Evolutionary conservation across 352 stramenopile species (phyloP), one percentile per base, ranked within the genome.

Genomic region (Phytophthora lateralis): DNA sequence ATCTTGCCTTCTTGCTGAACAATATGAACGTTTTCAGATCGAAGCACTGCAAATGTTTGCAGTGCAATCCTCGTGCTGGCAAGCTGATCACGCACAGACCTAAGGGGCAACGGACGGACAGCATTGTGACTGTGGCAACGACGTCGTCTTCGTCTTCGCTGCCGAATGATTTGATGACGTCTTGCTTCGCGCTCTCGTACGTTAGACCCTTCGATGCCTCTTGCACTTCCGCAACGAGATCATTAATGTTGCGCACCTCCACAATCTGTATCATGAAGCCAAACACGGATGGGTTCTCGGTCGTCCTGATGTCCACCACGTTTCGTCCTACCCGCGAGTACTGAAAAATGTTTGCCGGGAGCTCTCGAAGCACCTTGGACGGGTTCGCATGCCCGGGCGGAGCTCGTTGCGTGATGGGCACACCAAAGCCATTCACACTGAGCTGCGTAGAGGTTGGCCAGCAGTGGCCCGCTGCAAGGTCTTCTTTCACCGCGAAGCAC

Each of bases 31-130:
- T 98, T 59, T 65, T 79, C 26, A 99, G 70, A 70, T 99, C 95
- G 71, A 99, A 98, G 68, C 96, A 99, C 81, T 98, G 94, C 50
- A 98, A 76, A 64, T 99, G 96, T 52, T 91, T 96, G 66, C 96
- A 99, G 63, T 96, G 59, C 30, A 88, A 66, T 9, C 93, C 93
- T 35, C 96, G 76, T 12, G 95, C 95, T 11, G 96, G 95, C 21
- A 90, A 76, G 50, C 89, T 74, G 46, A 98, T 98, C 21, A 92
- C 80, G 27, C 86, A 89, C 14, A 97, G 57, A 0, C 89, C 87
- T 9, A 97, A 68, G 4, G 89, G 89, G 77, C 89, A 97, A 18
- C 87, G 85, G n/a, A 96, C 77, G 9, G 88, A 96, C n/a, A 97
- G 74, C 51, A 95, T 85, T 30, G 89, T 97, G 52, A 84, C 89